Conservation (phyloP, 352 stramenopile genomes). For the Globisporangium alternatum region DNA sequence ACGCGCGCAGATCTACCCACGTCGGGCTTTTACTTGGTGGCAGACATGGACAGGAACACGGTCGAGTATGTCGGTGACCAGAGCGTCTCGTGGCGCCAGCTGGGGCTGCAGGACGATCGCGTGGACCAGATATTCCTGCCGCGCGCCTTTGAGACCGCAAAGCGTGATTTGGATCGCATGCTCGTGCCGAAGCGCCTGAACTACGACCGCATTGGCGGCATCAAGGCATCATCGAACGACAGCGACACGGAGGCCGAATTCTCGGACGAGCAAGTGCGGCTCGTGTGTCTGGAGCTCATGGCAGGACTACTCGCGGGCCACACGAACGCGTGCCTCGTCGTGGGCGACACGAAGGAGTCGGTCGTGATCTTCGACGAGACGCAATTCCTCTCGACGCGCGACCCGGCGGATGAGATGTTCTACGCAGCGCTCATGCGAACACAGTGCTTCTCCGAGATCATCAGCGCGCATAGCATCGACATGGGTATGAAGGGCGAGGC, state of each 20-base stretch:
- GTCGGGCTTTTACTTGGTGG: constrained; percentile 68
- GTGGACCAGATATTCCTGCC: constrained; percentile 49
- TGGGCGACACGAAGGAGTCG: constrained; percentile 83
- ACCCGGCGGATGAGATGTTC: constrained; percentile 55
- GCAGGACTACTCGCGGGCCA: constrained; percentile 58
- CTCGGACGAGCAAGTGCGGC: constrained; percentile 45
- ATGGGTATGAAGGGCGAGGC: constrained; percentile 34
- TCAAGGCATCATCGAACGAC: background rate
- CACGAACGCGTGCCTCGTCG: constrained; percentile 72
- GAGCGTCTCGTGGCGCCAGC: constrained; percentile 45
- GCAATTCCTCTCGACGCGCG: constrained; percentile 68
- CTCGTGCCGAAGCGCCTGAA: constrained; percentile 33
- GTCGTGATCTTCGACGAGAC: constrained; percentile 88
- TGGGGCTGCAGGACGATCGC: constrained; percentile 48
- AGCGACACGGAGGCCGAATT: constrained; percentile 9
- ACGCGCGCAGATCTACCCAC: constrained; percentile 55
- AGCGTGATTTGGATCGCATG: constrained; percentile 51
- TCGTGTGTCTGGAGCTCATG: constrained; percentile 70
- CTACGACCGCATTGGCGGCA: constrained; percentile 42
- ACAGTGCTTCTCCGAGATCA: constrained; percentile 84
- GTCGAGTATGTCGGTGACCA: constrained; percentile 71
- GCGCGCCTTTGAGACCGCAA: constrained; percentile 48
- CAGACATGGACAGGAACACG: constrained; percentile 64
- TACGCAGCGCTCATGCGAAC: constrained; percentile 68
- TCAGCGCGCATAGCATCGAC: constrained; percentile 75